These are phyloP conservation scores for Perkinsus chesapeaki DNA, from an alignment of 169 alveolate species.

Conservation along the genomic window DNA sequence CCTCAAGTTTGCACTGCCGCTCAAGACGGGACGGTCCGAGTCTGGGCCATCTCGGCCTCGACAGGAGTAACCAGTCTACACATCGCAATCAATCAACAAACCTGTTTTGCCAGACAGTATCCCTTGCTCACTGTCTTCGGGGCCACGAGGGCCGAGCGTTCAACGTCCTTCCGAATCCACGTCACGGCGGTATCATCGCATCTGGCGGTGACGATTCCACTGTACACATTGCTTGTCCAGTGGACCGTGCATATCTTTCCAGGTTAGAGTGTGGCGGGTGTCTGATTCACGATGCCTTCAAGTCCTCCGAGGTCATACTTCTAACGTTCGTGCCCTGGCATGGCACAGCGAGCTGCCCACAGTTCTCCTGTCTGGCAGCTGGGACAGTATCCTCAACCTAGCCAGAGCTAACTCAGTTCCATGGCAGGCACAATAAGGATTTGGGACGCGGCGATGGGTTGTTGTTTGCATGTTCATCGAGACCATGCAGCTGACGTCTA, in stretches of 20 bases:
- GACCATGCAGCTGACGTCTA: slow-evolving; percentile 53
- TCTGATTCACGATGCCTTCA: neutral
- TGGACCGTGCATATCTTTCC: no score
- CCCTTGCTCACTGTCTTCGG: neutral
- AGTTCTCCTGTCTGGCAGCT: slow-evolving; percentile 43
- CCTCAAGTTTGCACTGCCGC: neutral
- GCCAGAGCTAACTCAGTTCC: neutral
- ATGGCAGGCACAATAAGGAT: slow-evolving; percentile 17
- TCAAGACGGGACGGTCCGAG: neutral
- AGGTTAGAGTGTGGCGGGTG: slow-evolving; percentile 34
- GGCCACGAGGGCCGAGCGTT: slow-evolving; percentile 34
- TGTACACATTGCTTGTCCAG: no score
- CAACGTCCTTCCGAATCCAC: slow-evolving; percentile 37
- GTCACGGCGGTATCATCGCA: slow-evolving; percentile 32
- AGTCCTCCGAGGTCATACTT: slow-evolving; percentile 40
- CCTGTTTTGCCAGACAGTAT: neutral
- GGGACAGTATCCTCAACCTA: slow-evolving; percentile 33
- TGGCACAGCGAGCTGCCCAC: slow-evolving; percentile 52
- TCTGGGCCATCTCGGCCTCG: neutral
- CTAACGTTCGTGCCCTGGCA: slow-evolving; percentile 37
- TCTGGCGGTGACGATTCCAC: slow-evolving; percentile 35
- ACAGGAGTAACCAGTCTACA: neutral
- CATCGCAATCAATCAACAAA: neutral
- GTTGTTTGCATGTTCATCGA: slow-evolving; percentile 18
- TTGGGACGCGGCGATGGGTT: slow-evolving; percentile 43